Evolutionary conservation across 2,329 filamentous ascomycete genomes (phyloP).

Genomic region (Arachnopeziza araneosa): DNA sequence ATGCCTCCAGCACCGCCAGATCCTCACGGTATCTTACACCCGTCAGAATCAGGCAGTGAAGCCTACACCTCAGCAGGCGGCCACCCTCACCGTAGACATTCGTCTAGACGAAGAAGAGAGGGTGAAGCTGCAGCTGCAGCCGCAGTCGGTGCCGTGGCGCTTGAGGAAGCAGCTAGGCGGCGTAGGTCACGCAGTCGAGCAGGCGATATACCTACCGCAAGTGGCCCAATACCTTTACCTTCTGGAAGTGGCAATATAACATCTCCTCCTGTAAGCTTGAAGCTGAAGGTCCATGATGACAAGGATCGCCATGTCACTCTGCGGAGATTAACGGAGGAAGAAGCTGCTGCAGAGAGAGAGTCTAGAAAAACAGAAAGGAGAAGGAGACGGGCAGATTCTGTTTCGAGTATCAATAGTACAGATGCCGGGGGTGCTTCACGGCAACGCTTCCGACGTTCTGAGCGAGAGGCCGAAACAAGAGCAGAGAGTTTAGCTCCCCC

Average conservation of each 20-base stretch:
- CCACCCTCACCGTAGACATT: conserved; percentile 38
- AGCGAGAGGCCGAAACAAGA: conserved; percentile 38
- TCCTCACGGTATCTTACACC: conserved; percentile 41
- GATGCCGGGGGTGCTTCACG: conserved; percentile 44
- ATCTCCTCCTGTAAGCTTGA: conserved; percentile 50
- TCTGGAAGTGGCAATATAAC: conserved; percentile 30
- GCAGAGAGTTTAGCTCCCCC: conserved; percentile 14
- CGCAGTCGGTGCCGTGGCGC: conserved; percentile 38
- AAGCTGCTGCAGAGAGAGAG: conserved; percentile 40
- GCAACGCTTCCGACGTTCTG: conserved; percentile 50
- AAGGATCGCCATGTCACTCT: conserved; percentile 56
- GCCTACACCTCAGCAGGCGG: conserved; percentile 38
- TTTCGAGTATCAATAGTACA: conserved; percentile 52
- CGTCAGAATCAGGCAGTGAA: conserved; percentile 37
- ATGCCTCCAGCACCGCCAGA: conserved; percentile 54
- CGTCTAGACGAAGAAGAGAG: conserved; percentile 42
- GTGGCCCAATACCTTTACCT: no score
- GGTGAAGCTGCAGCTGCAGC: conserved; percentile 41
- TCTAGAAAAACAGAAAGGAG: conserved; percentile 31
- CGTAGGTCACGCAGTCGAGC: conserved; percentile 19
- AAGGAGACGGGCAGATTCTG: conserved; percentile 42
- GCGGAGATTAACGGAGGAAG: conserved; percentile 55
- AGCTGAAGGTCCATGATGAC: conserved; percentile 56
- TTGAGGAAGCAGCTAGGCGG: conserved; percentile 39
- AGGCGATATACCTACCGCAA: conserved; percentile 7